Evolutionary conservation across 352 stramenopile species (phyloP).

Genomic region (Phytophthora tubulina): DNA sequence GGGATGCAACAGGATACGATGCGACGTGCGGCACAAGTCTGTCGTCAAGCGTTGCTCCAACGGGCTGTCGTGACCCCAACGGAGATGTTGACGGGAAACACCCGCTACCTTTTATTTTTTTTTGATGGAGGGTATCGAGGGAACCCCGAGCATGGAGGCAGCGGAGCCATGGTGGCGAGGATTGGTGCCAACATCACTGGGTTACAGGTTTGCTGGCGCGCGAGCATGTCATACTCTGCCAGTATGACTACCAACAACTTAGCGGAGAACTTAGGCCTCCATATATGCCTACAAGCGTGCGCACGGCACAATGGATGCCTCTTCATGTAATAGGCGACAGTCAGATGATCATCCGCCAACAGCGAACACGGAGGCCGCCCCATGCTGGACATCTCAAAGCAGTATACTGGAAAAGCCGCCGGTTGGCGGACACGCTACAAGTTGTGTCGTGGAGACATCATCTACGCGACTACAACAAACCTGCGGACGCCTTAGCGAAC

Average conservation of each 20-base stretch:
- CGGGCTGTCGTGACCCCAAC: background rate
- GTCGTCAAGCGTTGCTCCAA: background rate
- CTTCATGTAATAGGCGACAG: slow-evolving; percentile 11
- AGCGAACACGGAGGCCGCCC: background rate
- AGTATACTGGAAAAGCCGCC: background rate
- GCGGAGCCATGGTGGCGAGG: background rate
- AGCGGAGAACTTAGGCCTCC: background rate
- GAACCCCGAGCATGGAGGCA: background rate
- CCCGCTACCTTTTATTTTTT: slow-evolving; percentile 1
- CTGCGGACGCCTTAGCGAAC: background rate
- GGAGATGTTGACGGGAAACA: background rate
- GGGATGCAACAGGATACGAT: too few species aligned
- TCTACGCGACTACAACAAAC: slow-evolving; percentile 3
- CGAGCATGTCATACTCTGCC: background rate
- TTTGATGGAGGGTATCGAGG: slow-evolving; percentile 8
- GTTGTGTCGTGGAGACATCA: slow-evolving; percentile 1
- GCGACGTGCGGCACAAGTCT: too few species aligned
- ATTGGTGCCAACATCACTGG: too few species aligned
- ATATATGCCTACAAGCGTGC: background rate
- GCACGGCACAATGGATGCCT: background rate
- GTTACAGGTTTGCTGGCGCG: background rate
- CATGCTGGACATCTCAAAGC: background rate
- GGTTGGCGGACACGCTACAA: background rate
- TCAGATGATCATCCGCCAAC: background rate
- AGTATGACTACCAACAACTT: slow-evolving; percentile 2